These are phyloP conservation scores for Tolypocladium amazonense DNA, from an alignment of 2,329 filamentous ascomycete species.

Conservation along the genomic window DNA sequence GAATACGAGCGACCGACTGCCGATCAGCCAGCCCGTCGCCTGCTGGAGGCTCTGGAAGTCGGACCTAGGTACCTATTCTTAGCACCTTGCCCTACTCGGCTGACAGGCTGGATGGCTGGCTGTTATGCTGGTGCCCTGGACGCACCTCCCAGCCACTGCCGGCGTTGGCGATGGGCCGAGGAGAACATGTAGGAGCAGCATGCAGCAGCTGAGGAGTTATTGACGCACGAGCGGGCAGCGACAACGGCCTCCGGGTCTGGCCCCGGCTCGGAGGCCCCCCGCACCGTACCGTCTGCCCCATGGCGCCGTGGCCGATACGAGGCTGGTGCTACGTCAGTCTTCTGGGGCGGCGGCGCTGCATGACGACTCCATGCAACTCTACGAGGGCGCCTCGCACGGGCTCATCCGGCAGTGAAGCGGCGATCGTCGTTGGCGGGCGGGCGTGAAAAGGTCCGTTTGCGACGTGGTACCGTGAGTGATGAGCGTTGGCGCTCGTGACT, in stretches of 20 bases:
- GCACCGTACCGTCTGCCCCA: background rate
- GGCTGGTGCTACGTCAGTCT: conserved; percentile 10
- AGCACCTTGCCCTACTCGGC: background rate
- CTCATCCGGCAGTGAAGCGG: background rate
- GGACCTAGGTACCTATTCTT: background rate
- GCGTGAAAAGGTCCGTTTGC: background rate
- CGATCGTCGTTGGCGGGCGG: background rate
- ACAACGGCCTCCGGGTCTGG: background rate
- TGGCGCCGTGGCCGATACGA: conserved; percentile 3
- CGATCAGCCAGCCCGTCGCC: background rate
- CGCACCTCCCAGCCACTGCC: background rate
- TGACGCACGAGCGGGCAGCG: background rate
- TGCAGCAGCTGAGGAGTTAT: background rate
- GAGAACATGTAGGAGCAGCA: background rate
- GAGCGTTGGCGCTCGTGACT: background rate
- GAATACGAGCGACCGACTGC: background rate
- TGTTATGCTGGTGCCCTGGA: no score
- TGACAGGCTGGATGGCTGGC: background rate
- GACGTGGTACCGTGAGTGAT: background rate
- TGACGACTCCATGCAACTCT: background rate
- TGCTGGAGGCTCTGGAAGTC: background rate
- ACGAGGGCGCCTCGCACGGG: background rate
- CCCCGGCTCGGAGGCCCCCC: background rate
- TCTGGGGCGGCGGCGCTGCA: background rate
- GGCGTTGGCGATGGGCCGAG: background rate